Base-by-base conservation (phyloP, 768 basidiomycete genomes). In the Mycena kentingensis region DNA sequence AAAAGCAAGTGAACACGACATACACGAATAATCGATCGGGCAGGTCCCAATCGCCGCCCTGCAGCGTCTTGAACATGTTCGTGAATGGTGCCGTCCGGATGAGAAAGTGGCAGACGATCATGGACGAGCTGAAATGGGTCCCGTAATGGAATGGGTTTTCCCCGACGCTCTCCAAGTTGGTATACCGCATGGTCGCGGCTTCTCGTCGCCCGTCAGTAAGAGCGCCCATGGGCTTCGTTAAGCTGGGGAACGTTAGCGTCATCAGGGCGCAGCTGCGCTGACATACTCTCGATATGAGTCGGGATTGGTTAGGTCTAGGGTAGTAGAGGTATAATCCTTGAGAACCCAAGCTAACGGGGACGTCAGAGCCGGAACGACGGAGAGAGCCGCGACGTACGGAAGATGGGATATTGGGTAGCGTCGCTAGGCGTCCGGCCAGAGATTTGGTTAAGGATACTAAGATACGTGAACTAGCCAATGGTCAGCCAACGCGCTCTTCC, bases 21-120 rank as follows among this genome's bases (percentile, higher is more conserved):
- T 50, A 86, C 88, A 78, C 83, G 67, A 93, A 94, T 11, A 94
- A 67, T 19, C 92, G 78, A 70, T 93, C 92, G 0, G 94, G 94
- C 15, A 97, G 70, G 72, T 98, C 95, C 86, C 93, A 97, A 62
- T 93, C 88, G 5, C 95, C 95, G 10, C 95, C 95, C 83, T 96
- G 74, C 27, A 97, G 70, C 2, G 90, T 92, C 71, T 94, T 92
- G 77, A 95, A 98, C 87, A 96, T 95, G 63, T 88, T 85, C 22
- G 93, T 95, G 66, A 89, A 98, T 0, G 95, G 95, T 13, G 87
- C 84, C 61, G 95, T 72, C 19, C 95, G 80, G 49, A 98, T 95
- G 60, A 96, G 71, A 72, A 90, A 97, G 60, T 96, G 93, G 72
- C 93, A 95, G 38, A 94, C 90, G 52, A 93, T 96, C 94, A 97